A percentile compares a stretch with the other conserved stretches of the same genome.
Conservation (phyloP, 2,329 filamentous ascomycete genomes). For the Ophiostoma australiae region DNA sequence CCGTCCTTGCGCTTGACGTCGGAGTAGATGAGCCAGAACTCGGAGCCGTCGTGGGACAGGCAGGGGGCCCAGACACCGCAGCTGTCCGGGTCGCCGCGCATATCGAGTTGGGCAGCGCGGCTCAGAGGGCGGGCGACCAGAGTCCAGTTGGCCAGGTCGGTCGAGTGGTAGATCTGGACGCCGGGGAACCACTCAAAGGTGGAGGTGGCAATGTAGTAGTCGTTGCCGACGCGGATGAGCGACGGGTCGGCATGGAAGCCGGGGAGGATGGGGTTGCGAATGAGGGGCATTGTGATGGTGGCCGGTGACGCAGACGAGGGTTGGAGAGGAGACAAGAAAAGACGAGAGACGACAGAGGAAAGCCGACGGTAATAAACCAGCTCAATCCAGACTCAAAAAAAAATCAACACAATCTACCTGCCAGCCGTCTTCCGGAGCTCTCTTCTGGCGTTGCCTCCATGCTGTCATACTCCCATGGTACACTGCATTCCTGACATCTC, state of each 20-base stretch:
- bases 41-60: constrained; percentile 55
- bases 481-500: neutral
- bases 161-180: constrained; percentile 49
- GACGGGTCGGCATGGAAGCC: constrained; percentile 55
- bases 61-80: constrained; percentile 63
- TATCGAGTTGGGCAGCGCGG: constrained; percentile 39
- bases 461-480: neutral
- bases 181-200: constrained; percentile 51
- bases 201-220: constrained; percentile 49
- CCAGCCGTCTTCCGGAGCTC: neutral
- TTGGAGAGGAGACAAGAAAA: neutral
- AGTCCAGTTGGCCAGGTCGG: constrained; percentile 48
- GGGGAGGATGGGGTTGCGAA: constrained; percentile 49
- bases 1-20: constrained; percentile 64
- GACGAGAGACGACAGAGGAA: neutral
- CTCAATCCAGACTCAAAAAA: neutral
- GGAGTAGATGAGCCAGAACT: constrained; percentile 61
- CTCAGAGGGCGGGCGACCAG: constrained; percentile 39
- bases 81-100: constrained; percentile 56
- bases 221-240: constrained; percentile 30
- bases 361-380: neutral
- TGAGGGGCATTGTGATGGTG: constrained; percentile 23
- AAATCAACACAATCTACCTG: neutral
- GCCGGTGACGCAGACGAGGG: neutral
- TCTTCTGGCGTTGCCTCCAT: neutral